Conservation (phyloP, 495 filamentous ascomycete species). For the Penicillium herquei region DNA sequence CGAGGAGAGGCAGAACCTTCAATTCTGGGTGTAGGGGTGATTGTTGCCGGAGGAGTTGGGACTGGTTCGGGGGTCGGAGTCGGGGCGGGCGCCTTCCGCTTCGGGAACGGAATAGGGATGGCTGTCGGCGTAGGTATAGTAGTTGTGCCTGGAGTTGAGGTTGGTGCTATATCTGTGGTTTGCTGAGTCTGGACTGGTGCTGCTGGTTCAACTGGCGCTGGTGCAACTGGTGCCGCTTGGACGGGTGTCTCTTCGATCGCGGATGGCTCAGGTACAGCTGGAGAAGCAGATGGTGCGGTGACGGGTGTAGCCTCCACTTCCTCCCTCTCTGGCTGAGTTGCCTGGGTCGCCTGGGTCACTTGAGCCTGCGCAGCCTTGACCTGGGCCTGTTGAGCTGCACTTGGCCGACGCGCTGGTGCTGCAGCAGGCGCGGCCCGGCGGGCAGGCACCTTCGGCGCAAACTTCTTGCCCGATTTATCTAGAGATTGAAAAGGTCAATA, state of each 20-base stretch:
- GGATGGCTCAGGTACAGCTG: slow-evolving; percentile 10
- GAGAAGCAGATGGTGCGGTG: neutral
- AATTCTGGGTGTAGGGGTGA: slow-evolving; percentile 7
- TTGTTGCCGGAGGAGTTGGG: neutral
- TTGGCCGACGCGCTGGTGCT: slow-evolving; percentile 37
- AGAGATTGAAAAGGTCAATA: slow-evolving; percentile 1
- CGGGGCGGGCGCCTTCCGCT: slow-evolving; percentile 27
- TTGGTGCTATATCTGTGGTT: slow-evolving; percentile 11
- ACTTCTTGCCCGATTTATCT: slow-evolving; percentile 58
- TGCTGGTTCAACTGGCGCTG: slow-evolving; percentile 4
- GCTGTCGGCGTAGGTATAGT: slow-evolving; percentile 9
- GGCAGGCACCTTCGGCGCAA: slow-evolving; percentile 42
- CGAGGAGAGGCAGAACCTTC: slow-evolving; percentile 16
- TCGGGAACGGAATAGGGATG: slow-evolving; percentile 31
- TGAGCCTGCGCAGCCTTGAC: slow-evolving; percentile 34
- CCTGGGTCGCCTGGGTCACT: slow-evolving; percentile 33
- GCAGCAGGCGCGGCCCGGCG: slow-evolving; percentile 42
- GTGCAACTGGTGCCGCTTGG: neutral
- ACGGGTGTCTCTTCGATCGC: slow-evolving; percentile 12
- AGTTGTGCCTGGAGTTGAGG: too few species aligned
- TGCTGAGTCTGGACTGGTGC: slow-evolving; percentile 5
- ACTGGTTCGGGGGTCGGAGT: slow-evolving; percentile 15
- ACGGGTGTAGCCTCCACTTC: neutral
- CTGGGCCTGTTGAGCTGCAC: slow-evolving; percentile 35
- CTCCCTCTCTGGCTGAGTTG: slow-evolving; percentile 21